Percentiles rank a stretch among this genome's conserved stretches.
Evolutionary conservation across 129 eudicot genomes (phyloP).

Genomic region (Arctium minus): DNA sequence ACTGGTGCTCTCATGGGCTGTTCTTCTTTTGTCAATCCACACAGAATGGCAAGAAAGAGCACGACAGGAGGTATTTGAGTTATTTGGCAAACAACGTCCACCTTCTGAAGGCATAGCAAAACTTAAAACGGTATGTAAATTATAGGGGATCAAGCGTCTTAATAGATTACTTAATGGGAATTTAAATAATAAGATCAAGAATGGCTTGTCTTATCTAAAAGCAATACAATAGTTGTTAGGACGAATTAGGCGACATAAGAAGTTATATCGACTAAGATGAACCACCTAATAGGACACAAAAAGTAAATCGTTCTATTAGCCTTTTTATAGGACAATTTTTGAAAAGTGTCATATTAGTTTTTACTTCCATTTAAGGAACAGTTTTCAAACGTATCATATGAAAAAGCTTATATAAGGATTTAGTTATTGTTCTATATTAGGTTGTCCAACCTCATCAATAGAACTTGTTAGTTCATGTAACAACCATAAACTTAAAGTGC

Average conservation of each 20-base stretch:
- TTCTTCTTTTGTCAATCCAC: slow-evolving; percentile 30
- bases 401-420: background rate
- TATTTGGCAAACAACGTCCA: slow-evolving; percentile 23
- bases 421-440: background rate
- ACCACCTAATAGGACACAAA: background rate
- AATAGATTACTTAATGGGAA: background rate
- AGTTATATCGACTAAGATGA: background rate
- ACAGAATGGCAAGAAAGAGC: slow-evolving; percentile 43
- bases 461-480: background rate
- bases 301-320: background rate
- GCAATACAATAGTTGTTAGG: too few relatives aligned
- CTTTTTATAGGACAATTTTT: background rate
- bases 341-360: too few relatives aligned
- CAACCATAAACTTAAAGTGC: background rate
- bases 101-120: slow-evolving; percentile 24
- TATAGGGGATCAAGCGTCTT: background rate
- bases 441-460: background rate
- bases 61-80: slow-evolving; percentile 24
- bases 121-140: slow-evolving; percentile 29
- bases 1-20: slow-evolving; percentile 26
- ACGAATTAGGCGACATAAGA: background rate
- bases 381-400: background rate
- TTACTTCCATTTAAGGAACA: background rate
- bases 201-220: too few relatives aligned
- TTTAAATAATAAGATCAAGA: too few relatives aligned